A percentile compares a stretch with the other conserved stretches of the same genome.
phyloP scores from a whole-genome alignment of 306 rosid genomes.

The Delonix regia region DNA sequence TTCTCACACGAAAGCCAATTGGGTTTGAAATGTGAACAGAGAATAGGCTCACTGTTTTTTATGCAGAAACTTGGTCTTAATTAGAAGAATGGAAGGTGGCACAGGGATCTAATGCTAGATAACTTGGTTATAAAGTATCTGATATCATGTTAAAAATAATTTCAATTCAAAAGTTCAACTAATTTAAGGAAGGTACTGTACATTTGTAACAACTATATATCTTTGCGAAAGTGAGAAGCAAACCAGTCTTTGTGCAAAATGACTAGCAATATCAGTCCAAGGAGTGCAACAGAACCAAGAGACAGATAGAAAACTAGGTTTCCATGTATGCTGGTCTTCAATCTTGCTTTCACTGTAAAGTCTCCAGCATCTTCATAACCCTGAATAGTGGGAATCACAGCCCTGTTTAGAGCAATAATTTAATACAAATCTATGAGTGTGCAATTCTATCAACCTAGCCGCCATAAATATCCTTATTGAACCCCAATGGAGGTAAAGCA shows the following conservation, averaged over 20 bases:
- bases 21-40: too few relatives aligned
- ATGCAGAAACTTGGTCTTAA: background rate
- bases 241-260: constrained; percentile 62
- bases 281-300: constrained; percentile 64
- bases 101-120: background rate
- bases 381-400: constrained; percentile 96
- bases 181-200: too few relatives aligned
- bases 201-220: background rate
- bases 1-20: too few relatives aligned
- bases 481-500: constrained; percentile 3
- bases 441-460: constrained; percentile 38
- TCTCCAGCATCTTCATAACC: constrained; percentile 99
- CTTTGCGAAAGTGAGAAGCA: constrained; percentile 40
- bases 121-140: background rate
- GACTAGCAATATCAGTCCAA: constrained; percentile 75
- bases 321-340: constrained; percentile 82
- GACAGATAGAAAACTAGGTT: constrained; percentile 80
- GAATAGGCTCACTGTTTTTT: too few relatives aligned
- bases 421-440: constrained; percentile 55
- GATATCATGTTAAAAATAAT: too few relatives aligned
- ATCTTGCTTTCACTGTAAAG: constrained; percentile 74
- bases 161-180: background rate
- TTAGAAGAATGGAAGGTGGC: background rate
- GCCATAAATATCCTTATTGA: constrained; percentile 32
- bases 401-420: constrained; percentile 79